These are phyloP conservation scores for Cercospora sojina DNA, from an alignment of 2,329 filamentous ascomycete genomes.

Conservation along the genomic window DNA sequence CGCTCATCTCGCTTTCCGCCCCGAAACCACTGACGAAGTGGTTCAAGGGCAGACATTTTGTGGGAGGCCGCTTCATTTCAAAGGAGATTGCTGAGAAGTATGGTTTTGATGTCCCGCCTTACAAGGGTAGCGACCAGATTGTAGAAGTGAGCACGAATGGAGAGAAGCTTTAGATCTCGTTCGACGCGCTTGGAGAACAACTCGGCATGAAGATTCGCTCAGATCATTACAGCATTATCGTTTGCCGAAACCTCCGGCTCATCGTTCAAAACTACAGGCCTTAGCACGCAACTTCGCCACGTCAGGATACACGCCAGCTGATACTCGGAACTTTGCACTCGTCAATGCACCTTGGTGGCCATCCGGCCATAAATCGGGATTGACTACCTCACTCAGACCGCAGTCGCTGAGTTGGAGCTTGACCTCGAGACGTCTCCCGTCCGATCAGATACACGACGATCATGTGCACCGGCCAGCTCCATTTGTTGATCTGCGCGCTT, in stretches of 20 bases:
- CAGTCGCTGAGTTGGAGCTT: background rate
- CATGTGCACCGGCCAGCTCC: background rate
- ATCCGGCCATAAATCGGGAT: background rate
- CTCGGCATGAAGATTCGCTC: background rate
- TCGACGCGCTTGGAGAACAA: background rate
- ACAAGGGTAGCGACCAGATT: constrained; percentile 84
- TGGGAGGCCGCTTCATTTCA: constrained; percentile 87
- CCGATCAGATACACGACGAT: background rate
- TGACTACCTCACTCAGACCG: background rate
- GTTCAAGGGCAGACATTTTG: constrained; percentile 85
- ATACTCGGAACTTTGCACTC: background rate
- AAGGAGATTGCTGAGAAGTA: constrained; percentile 80
- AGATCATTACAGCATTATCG: background rate
- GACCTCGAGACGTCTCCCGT: background rate
- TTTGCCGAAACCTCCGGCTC: background rate
- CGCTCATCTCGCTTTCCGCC: constrained; percentile 84
- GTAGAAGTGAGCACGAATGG: constrained; percentile 63
- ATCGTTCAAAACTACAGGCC: background rate
- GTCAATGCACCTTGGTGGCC: background rate
- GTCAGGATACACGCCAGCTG: background rate
- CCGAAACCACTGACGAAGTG: constrained; percentile 85
- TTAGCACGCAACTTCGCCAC: background rate
- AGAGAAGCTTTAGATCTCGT: constrained; percentile 41
- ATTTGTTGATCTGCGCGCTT: background rate
- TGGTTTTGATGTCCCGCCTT: constrained; percentile 75